Conservation (phyloP, 805 yeast species). For the Lipomyces yamadae region DNA sequence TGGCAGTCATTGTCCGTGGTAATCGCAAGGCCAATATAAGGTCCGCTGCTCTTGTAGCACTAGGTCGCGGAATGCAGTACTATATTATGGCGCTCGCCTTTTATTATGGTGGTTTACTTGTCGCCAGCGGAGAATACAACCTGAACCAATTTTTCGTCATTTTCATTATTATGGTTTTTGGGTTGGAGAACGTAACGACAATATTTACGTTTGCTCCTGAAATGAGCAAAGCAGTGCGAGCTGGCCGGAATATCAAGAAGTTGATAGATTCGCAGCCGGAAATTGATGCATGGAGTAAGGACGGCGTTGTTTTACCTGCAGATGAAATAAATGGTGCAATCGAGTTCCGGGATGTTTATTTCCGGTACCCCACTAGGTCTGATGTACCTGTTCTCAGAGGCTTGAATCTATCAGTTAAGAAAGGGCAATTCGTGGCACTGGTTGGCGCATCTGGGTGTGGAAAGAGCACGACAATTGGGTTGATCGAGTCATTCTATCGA, state of each 20-base stretch:
- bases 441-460: constrained; percentile 84
- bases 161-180: constrained; percentile 49
- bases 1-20: constrained; percentile 16
- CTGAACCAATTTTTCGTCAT: constrained; percentile 49
- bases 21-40: constrained; percentile 26
- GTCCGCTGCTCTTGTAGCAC: constrained; percentile 47
- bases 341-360: constrained; percentile 50
- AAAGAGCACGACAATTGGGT: constrained; percentile 53
- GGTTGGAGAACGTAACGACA: constrained; percentile 53
- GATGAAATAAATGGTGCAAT: constrained; percentile 55
- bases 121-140: constrained; percentile 44
- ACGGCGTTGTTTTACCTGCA: constrained; percentile 42
- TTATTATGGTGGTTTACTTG: constrained; percentile 51
- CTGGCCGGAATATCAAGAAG: constrained; percentile 46
- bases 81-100: constrained; percentile 51
- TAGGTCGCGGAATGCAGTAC: constrained; percentile 50
- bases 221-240: constrained; percentile 52
- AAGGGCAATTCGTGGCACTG: constrained; percentile 84
- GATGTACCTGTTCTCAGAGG: constrained; percentile 43
- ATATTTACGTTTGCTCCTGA: constrained; percentile 52
- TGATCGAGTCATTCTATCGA: constrained; percentile 58
- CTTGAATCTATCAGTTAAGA: constrained; percentile 53
- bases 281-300: constrained; percentile 45
- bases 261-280: constrained; percentile 46
- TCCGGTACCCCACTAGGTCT: constrained; percentile 44